Evolutionary conservation across 805 yeast species (phyloP).

Genomic region (Lachancea lanzarotensis): DNA sequence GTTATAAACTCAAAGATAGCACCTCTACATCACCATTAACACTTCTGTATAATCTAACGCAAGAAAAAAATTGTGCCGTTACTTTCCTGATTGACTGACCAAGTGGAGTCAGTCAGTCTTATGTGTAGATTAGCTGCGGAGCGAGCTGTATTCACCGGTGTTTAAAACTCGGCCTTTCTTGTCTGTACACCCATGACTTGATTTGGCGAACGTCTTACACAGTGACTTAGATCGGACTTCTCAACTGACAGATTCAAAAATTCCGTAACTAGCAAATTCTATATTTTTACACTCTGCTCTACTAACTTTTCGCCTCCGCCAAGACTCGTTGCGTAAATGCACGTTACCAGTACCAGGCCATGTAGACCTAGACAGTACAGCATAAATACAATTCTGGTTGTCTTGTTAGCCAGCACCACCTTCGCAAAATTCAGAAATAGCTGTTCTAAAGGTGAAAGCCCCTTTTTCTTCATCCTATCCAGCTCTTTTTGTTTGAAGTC

Average conservation of each 20-base stretch:
- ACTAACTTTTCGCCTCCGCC: slow-evolving; percentile 42
- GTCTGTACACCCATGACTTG: no score
- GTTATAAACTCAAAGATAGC: not conserved
- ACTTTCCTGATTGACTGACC: not conserved
- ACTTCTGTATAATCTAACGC: slow-evolving; percentile 13
- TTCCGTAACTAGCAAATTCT: not conserved
- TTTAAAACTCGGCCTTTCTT: no score
- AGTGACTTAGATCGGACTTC: not conserved
- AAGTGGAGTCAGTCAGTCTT: no score
- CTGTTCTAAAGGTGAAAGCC: slow-evolving; percentile 71
- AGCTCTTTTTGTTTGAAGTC: slow-evolving; percentile 73
- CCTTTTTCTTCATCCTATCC: slow-evolving; percentile 58
- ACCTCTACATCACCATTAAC: slow-evolving; percentile 7
- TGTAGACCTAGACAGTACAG: slow-evolving; percentile 72
- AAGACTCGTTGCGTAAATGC: slow-evolving; percentile 46
- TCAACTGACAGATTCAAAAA: not conserved
- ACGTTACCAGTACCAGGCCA: slow-evolving; percentile 58
- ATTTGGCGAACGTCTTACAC: no score
- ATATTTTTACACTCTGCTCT: slow-evolving; percentile 18
- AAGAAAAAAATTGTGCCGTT: slow-evolving; percentile 6
- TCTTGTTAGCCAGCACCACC: slow-evolving; percentile 65
- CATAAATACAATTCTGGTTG: slow-evolving; percentile 66
- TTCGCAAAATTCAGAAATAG: slow-evolving; percentile 67
- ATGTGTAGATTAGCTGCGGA: no score
- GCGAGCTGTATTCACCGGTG: not conserved